Evolutionary conservation across 1,284 basidiomycete genomes (phyloP).

Genomic region (Ceratobasidium sp.): DNA sequence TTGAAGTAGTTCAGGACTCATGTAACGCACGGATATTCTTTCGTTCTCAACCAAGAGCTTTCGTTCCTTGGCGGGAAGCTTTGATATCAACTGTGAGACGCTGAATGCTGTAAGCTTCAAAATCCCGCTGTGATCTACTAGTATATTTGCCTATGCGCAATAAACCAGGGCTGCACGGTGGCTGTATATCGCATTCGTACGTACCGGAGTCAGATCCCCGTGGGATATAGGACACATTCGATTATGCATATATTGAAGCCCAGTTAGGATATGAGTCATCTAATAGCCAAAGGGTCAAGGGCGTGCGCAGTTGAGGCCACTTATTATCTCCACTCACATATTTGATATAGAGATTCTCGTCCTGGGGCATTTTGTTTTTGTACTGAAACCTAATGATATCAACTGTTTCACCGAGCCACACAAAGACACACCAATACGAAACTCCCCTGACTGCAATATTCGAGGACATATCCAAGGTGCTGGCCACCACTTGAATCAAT

Average conservation of each 20-base stretch:
- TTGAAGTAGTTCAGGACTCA: conserved; percentile 22
- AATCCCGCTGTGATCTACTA: conserved; percentile 7
- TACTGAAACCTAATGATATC: not conserved
- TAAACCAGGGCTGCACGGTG: not conserved
- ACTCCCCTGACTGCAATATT: conserved; percentile 7
- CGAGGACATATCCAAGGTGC: not conserved
- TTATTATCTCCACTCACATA: not conserved
- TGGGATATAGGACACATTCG: not conserved
- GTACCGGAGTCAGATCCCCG: conserved; percentile 26
- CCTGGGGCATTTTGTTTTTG: conserved; percentile 12
- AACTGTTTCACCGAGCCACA: too few relatives aligned
- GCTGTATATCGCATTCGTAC: not conserved
- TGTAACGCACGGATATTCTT: conserved; percentile 1
- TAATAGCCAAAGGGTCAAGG: not conserved
- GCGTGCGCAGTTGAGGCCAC: not conserved
- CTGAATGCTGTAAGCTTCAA: conserved; percentile 19
- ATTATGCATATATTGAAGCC: conserved; percentile 8
- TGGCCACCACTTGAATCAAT: not conserved
- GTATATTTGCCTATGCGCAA: conserved; percentile 20
- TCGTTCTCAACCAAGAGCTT: not conserved
- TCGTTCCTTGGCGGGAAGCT: not conserved
- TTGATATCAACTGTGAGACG: not conserved
- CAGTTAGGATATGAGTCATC: conserved; percentile 16
- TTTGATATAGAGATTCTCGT: not conserved
- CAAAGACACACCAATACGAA: not conserved